A percentile compares a stretch with the other conserved stretches of the same genome.
These are phyloP conservation scores for Candida dendrica DNA, from an alignment of 805 yeast species.

Conservation along the genomic window DNA sequence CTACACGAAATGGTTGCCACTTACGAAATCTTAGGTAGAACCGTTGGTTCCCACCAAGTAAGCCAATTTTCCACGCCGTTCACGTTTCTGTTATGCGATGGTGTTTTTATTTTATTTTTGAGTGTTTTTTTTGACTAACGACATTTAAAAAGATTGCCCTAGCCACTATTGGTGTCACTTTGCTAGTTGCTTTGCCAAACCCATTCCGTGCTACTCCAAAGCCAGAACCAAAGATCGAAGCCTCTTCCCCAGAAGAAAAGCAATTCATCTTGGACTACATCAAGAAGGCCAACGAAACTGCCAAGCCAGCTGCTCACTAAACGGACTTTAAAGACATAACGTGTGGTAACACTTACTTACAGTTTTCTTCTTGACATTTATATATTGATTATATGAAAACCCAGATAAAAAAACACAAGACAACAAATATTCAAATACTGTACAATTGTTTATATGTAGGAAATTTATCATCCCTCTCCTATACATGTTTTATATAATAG, in stretches of 20 bases:
- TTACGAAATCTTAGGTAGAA: slow-evolving; percentile 77
- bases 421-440: neutral
- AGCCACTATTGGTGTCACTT: slow-evolving; percentile 70
- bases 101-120: too few relatives aligned
- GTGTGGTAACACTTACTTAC: neutral
- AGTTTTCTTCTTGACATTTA: too few relatives aligned
- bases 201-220: slow-evolving; percentile 35
- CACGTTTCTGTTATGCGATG: neutral
- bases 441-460: neutral
- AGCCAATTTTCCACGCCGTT: neutral
- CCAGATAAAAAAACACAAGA: neutral
- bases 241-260: slow-evolving; percentile 83
- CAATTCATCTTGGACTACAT: slow-evolving; percentile 70
- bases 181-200: slow-evolving; percentile 59
- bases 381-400: neutral
- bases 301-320: slow-evolving; percentile 11
- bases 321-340: neutral
- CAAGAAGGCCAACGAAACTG: slow-evolving; percentile 34
- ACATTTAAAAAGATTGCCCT: slow-evolving; percentile 48
- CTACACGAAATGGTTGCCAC: slow-evolving; percentile 63
- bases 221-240: slow-evolving; percentile 59
- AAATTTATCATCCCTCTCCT: too few relatives aligned
- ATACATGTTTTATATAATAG: too few relatives aligned
- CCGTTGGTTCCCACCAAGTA: slow-evolving; percentile 75
- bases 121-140: too few relatives aligned